These are phyloP conservation scores for Nitzschia sp. DNA, from an alignment of 108 stramenopile genomes.

Conservation along the genomic window DNA sequence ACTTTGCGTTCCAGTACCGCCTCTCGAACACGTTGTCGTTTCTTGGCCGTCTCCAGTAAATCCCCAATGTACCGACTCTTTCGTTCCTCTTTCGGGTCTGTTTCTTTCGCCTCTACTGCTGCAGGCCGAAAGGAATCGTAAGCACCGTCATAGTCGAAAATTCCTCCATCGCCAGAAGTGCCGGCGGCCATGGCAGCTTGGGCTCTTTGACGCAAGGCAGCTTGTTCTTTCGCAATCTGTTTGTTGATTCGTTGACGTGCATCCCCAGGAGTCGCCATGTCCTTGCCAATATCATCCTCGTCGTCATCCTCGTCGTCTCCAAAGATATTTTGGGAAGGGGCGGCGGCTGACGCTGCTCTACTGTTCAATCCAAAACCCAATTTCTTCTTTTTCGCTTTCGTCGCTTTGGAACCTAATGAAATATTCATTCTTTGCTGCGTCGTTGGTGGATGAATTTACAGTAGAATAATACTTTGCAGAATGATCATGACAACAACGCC, in stretches of 20 bases:
- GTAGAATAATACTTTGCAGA: too few species aligned
- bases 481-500: too few species aligned
- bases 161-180: constrained; percentile 16
- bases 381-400: background rate
- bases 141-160: constrained; percentile 76
- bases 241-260: constrained; percentile 50
- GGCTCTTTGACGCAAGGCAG: constrained; percentile 62
- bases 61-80: constrained; percentile 66
- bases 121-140: constrained; percentile 54
- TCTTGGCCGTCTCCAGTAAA: constrained; percentile 56
- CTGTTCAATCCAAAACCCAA: constrained; percentile 25
- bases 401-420: background rate
- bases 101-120: background rate
- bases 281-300: constrained; percentile 34
- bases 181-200: constrained; percentile 36
- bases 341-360: background rate
- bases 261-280: background rate
- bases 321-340: constrained; percentile 20
- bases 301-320: constrained; percentile 26
- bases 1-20: constrained; percentile 64
- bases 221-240: constrained; percentile 68
- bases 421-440: constrained; percentile 16
- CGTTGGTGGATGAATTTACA: too few species aligned
- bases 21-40: constrained; percentile 67
- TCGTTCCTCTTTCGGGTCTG: constrained; percentile 6